Evolutionary conservation across 2,329 filamentous ascomycete genomes (phyloP), one percentile per base, ranked within the genome.

Genomic region (Calonectria pteridis): DNA sequence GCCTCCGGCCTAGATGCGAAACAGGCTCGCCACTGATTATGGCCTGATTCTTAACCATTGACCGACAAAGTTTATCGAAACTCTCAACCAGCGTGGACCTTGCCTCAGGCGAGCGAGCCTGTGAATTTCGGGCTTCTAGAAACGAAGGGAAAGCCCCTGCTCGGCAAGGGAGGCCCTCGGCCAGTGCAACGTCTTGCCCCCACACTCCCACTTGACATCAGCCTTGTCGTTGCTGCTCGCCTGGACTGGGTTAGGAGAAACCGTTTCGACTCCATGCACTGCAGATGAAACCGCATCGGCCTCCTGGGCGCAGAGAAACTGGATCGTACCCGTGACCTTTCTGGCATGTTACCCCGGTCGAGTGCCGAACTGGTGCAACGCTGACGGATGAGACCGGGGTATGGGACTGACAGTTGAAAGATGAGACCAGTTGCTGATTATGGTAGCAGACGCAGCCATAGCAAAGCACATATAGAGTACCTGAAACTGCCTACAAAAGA

Each of bases 211-310:
- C 55, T 62, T 51, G 31, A 50, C 62, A 73, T 69, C 66, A 69
- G 66, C 40, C 50, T 49, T 66, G 71, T 49, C 20, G n/a, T 55
- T 58, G 35, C 40, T 55, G 58, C 29, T 50, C 55, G 55, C 33
- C 58, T 53, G n/a, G 64, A 66, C 55, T 26, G n/a, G 67, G 55
- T 40, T 49, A 69, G 43, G 40, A 51, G 46, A 62, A 65, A 55
- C 58, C 64, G 65, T 69, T 68, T 72, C 66, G 66, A 69, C 51
- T 69, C 50, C 40, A 69, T 69, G 58, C 59, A 64, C 40, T 59
- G 40, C 66, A 69, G 66, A 73, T 69, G 66, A 73, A 73, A 66
- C 66, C 37, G 46, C 71, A 55, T 73, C 71, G 59, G 50, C 55
- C 23, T 53, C 50, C 37, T 66, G 71, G 50, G 50, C 26, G 46